A percentile compares a stretch with the other conserved stretches of the same genome.
These are phyloP conservation scores for Phylloporus rhodoxanthus DNA, from an alignment of 768 basidiomycete genomes.

Conservation along the genomic window DNA sequence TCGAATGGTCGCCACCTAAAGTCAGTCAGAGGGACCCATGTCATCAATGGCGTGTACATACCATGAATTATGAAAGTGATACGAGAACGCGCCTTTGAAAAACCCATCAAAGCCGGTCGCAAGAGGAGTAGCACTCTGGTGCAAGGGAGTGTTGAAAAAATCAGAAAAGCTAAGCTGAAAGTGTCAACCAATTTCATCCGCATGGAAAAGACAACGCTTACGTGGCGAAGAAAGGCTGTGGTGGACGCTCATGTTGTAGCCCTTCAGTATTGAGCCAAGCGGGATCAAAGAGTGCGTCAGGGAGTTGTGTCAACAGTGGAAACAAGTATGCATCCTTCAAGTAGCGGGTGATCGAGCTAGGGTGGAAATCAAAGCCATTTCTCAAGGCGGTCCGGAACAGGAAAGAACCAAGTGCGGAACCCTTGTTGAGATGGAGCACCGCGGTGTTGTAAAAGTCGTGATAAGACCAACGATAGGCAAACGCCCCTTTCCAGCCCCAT, in stretches of 20 bases:
- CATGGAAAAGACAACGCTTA: slow-evolving; percentile 21
- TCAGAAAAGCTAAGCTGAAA: background rate
- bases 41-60: slow-evolving; percentile 17
- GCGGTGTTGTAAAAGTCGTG: slow-evolving; percentile 92
- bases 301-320: slow-evolving; percentile 68
- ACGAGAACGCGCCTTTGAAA: slow-evolving; percentile 64
- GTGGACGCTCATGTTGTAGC: slow-evolving; percentile 84
- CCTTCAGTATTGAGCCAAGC: slow-evolving; percentile 89
- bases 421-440: slow-evolving; percentile 45
- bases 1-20: background rate
- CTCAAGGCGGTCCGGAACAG: slow-evolving; percentile 88
- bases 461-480: slow-evolving; percentile 73
- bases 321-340: slow-evolving; percentile 53
- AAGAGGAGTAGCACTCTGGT: slow-evolving; percentile 28
- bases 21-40: background rate
- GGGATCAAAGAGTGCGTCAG: slow-evolving; percentile 57
- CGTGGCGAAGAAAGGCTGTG: slow-evolving; percentile 88
- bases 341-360: slow-evolving; percentile 70
- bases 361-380: slow-evolving; percentile 92
- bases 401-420: slow-evolving; percentile 52
- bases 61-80: slow-evolving; percentile 95
- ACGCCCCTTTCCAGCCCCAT: background rate
- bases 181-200: background rate
- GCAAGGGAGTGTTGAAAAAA: background rate
- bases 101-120: slow-evolving; percentile 75